A percentile compares a stretch with the other conserved stretches of the same genome.
These are phyloP conservation scores for Vaccinium darrowii DNA, from an alignment of 148 eudicot species.

Conservation along the genomic window DNA sequence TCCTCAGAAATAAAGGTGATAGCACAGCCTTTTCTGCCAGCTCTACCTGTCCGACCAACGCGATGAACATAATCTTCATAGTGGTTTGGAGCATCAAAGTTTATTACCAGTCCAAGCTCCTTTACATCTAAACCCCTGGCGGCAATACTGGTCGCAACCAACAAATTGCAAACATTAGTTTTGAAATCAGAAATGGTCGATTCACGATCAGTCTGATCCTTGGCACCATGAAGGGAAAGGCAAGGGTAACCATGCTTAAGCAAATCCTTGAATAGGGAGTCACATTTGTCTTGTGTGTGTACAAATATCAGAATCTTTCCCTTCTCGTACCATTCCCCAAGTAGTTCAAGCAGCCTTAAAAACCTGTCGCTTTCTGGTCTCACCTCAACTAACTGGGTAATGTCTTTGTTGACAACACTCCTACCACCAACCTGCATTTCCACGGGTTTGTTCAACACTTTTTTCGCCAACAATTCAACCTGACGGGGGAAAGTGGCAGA, in stretches of 20 bases:
- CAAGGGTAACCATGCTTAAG: conserved; percentile 79
- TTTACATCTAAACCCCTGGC: conserved; percentile 87
- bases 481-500: conserved; percentile 89
- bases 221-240: conserved; percentile 81
- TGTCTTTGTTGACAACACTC: conserved; percentile 86
- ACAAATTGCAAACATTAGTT: conserved; percentile 69
- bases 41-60: conserved; percentile 83
- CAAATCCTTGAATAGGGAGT: conserved; percentile 61
- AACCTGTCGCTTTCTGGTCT: conserved; percentile 78
- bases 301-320: conserved; percentile 76
- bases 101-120: conserved; percentile 75
- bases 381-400: conserved; percentile 75
- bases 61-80: conserved; percentile 89
- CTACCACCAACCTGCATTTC: conserved; percentile 86
- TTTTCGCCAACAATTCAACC: conserved; percentile 75
- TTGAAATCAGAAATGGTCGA: conserved; percentile 79
- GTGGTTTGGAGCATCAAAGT: conserved; percentile 77
- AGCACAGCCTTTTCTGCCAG: conserved; percentile 76
- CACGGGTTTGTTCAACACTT: conserved; percentile 70
- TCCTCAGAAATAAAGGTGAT: conserved; percentile 71
- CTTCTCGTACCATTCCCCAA: conserved; percentile 90
- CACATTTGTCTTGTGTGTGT: conserved; percentile 73
- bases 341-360: conserved; percentile 61
- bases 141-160: conserved; percentile 80
- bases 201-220: conserved; percentile 85